Conservation (phyloP, 371 early-diverging fungal genomes). For the Cokeromyces recurvatus region DNA sequence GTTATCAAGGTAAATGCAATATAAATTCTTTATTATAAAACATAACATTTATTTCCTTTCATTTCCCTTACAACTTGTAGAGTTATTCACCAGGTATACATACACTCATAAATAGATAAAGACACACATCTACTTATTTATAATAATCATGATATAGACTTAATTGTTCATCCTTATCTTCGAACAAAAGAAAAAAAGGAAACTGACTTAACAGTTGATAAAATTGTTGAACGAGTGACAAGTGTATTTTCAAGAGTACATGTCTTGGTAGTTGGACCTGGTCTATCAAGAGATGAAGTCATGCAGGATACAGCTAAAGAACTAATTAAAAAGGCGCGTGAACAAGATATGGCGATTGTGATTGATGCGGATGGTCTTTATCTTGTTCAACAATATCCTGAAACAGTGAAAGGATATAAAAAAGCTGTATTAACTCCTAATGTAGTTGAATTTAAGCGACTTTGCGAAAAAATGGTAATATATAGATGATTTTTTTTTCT, state of each 20-base stretch:
- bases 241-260: constrained; percentile 71
- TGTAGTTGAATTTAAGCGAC: constrained; percentile 76
- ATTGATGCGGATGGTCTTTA: constrained; percentile 92
- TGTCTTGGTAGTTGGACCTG: constrained; percentile 89
- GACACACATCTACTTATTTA: no score
- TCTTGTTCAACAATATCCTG: constrained; percentile 70
- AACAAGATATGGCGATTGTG: constrained; percentile 69
- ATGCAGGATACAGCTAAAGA: constrained; percentile 59
- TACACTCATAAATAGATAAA: no score
- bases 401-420: constrained; percentile 63
- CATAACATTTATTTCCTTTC: no score
- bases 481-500: no score
- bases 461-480: constrained; percentile 70
- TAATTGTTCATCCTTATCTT: constrained; percentile 65
- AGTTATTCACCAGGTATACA: constrained; percentile 49
- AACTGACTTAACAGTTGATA: constrained; percentile 18
- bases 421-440: constrained; percentile 92
- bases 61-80: no score
- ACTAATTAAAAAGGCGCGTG: constrained; percentile 61
- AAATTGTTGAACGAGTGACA: constrained; percentile 43
- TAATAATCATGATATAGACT: no score
- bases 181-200: constrained; percentile 35
- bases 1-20: constrained; percentile 35
- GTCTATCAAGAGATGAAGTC: constrained; percentile 72
- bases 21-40: no score